A percentile compares a stretch with the other conserved stretches of the same genome.
These are phyloP conservation scores for Strobilomyces confusus DNA, from an alignment of 768 basidiomycete genomes.

Conservation along the genomic window DNA sequence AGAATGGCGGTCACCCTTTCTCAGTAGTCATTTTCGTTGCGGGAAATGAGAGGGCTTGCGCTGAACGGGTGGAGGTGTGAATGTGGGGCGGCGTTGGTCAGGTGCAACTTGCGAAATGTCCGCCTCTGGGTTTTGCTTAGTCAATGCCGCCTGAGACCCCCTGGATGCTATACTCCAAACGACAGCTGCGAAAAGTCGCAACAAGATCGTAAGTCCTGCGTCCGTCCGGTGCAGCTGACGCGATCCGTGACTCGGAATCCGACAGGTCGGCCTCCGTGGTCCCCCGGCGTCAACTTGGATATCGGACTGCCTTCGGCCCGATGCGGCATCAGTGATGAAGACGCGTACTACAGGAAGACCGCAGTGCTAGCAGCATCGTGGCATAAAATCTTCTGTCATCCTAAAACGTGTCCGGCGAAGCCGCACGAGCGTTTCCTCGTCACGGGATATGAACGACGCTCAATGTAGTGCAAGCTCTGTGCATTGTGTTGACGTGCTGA, in stretches of 20 bases:
- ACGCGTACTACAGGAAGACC: too few relatives aligned
- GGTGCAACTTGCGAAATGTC: conserved; percentile 9
- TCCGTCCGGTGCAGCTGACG: not conserved
- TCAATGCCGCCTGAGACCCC: conserved; percentile 6
- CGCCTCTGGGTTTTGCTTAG: conserved; percentile 24
- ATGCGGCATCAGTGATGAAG: not conserved
- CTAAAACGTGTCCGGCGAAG: too few relatives aligned
- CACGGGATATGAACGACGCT: too few relatives aligned
- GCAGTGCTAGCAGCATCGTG: too few relatives aligned
- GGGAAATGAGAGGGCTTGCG: conserved; percentile 2
- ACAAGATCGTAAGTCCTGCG: not conserved
- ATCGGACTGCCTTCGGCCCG: not conserved
- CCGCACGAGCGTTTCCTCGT: too few relatives aligned
- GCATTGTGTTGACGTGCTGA: too few relatives aligned
- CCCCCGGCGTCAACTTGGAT: not conserved
- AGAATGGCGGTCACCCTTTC: conserved; percentile 32
- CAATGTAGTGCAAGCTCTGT: too few relatives aligned
- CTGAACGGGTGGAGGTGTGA: conserved; percentile 7
- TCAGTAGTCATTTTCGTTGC: conserved; percentile 38
- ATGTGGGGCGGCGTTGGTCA: conserved; percentile 10
- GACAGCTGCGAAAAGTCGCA: not conserved
- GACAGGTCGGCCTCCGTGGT: too few relatives aligned
- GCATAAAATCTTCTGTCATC: too few relatives aligned
- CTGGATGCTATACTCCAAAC: not conserved
- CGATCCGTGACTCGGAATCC: too few relatives aligned